These are phyloP conservation scores for Candida sp. DNA, from an alignment of 1,139 yeast genomes.

Conservation along the genomic window DNA sequence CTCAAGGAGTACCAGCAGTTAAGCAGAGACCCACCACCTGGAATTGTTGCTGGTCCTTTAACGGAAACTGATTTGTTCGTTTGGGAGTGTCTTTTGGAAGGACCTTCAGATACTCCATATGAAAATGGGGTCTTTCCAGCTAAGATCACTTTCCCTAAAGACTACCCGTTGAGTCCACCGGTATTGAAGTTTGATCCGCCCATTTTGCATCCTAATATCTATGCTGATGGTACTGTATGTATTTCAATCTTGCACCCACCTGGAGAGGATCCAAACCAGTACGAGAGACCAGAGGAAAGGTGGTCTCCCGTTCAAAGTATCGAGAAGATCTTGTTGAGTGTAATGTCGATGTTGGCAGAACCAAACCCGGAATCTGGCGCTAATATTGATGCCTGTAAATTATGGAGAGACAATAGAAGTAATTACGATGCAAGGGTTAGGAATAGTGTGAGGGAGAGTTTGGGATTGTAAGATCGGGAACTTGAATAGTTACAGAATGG, in stretches of 20 bases:
- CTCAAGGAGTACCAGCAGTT: constrained; percentile 88
- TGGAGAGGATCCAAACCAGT: constrained; percentile 95
- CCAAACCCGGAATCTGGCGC: constrained; percentile 98
- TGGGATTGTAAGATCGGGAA: constrained; percentile 61
- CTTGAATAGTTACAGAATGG: too few relatives aligned
- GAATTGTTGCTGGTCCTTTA: constrained; percentile 90
- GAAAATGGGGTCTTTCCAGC: constrained; percentile 96
- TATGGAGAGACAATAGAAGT: constrained; percentile 83
- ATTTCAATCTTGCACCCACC: constrained; percentile 94
- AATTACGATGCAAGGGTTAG: constrained; percentile 66
- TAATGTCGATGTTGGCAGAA: constrained; percentile 94
- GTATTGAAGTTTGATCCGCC: constrained; percentile 79
- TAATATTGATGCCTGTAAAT: constrained; percentile 91
- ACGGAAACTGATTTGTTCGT: constrained; percentile 75
- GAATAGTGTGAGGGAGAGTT: constrained; percentile 59
- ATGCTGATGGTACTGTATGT: constrained; percentile 93
- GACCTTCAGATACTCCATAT: constrained; percentile 91
- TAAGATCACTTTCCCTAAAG: constrained; percentile 73
- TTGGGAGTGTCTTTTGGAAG: constrained; percentile 92
- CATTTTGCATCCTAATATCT: constrained; percentile 88
- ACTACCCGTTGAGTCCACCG: constrained; percentile 94
- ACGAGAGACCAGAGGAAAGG: constrained; percentile 92
- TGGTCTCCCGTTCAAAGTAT: constrained; percentile 99
- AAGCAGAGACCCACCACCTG: constrained; percentile 86
- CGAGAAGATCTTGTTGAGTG: constrained; percentile 89